phyloP scores from a whole-genome alignment of 495 filamentous ascomycete species.

The Tuber borchii region DNA sequence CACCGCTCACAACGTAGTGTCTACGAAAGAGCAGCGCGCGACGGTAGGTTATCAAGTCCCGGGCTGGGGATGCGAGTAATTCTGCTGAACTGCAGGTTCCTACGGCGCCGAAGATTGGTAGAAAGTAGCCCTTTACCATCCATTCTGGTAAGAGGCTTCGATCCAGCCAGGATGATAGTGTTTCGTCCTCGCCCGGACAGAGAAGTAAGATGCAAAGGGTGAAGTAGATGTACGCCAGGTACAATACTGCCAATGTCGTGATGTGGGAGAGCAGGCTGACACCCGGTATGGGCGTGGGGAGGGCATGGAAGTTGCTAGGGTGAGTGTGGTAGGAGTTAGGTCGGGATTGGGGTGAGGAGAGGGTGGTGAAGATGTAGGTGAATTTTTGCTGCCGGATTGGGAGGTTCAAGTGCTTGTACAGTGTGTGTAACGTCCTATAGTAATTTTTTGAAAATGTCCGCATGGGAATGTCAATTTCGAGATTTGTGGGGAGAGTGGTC shows the following conservation, averaged over 20 bases:
- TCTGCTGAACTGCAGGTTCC: conserved; percentile 51
- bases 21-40: conserved; percentile 46
- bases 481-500: conserved; percentile 8
- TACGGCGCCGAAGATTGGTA: conserved; percentile 52
- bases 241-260: conserved; percentile 7
- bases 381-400: conserved; percentile 48
- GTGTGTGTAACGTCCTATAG: conserved; percentile 50
- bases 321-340: conserved; percentile 45
- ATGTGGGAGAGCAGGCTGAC: conserved; percentile 13
- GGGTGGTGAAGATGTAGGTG: conserved; percentile 44
- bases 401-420: conserved; percentile 53
- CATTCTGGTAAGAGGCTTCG: conserved; percentile 48
- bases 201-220: conserved; percentile 49
- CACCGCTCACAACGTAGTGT: conserved; percentile 49
- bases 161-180: conserved; percentile 45
- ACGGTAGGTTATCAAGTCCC: conserved; percentile 49
- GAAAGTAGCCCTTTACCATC: conserved; percentile 47
- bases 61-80: conserved; percentile 50
- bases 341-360: neutral
- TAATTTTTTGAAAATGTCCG: conserved; percentile 53
- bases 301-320: conserved; percentile 49
- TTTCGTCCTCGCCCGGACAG: conserved; percentile 43
- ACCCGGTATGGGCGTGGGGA: conserved; percentile 44
- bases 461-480: conserved; percentile 54
- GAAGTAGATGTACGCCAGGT: conserved; percentile 47